phyloP scores from a whole-genome alignment of 106 monocot species.

The Apostasia shenzhenica region DNA sequence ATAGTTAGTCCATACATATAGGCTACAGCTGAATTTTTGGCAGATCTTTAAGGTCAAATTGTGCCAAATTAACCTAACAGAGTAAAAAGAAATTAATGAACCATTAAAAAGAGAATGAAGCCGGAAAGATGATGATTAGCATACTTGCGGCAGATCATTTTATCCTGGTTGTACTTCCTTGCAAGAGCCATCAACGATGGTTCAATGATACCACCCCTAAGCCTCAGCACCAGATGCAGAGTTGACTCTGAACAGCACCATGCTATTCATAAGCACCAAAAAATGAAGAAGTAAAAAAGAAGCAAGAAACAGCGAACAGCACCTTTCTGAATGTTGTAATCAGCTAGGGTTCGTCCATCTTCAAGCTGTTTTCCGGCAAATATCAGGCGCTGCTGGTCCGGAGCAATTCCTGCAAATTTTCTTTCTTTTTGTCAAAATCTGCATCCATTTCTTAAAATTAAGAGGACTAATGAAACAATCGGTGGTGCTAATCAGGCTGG shows the following conservation, averaged over 20 bases:
- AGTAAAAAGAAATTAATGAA: no score
- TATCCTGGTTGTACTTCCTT: conserved; percentile 63
- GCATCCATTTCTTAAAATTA: no score
- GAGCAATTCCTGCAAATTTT: background rate
- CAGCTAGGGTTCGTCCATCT: conserved; percentile 7
- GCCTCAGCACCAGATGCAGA: conserved; percentile 46
- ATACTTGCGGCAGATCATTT: conserved; percentile 54
- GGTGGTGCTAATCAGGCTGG: no score
- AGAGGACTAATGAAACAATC: no score
- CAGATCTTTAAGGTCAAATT: no score
- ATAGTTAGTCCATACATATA: no score
- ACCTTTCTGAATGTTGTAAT: conserved; percentile 13
- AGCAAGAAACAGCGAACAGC: background rate
- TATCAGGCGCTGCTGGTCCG: conserved; percentile 8
- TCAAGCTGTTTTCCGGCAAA: conserved; percentile 9
- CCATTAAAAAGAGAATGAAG: no score
- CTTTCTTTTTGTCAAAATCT: background rate
- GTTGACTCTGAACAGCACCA: conserved; percentile 27
- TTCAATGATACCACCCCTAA: conserved; percentile 56
- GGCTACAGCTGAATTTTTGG: no score
- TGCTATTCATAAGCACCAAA: background rate
- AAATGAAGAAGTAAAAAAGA: no score
- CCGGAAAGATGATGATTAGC: background rate
- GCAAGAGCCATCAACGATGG: conserved; percentile 60
- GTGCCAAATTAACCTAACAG: no score